A percentile compares a stretch with the other conserved stretches of the same genome.
phyloP scores from a whole-genome alignment of 2,329 filamentous ascomycete genomes.

The Fusarium multiceps region DNA sequence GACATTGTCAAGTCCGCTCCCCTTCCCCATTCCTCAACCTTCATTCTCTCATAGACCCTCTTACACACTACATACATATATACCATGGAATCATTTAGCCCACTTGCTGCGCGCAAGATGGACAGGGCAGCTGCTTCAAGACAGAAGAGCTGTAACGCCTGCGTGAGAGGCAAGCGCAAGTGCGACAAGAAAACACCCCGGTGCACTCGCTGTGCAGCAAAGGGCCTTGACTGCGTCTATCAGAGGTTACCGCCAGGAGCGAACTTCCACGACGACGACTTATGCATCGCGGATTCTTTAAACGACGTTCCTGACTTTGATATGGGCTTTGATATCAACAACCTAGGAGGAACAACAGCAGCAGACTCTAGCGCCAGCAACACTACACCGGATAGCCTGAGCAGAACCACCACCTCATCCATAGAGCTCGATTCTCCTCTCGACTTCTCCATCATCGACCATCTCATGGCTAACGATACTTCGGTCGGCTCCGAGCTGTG shows the following conservation, averaged over 20 bases:
- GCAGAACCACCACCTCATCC: conserved; percentile 30
- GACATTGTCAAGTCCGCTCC: conserved; percentile 26
- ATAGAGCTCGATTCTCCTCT: conserved; percentile 46
- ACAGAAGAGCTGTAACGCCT: conserved; percentile 63
- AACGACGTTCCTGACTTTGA: conserved; percentile 51
- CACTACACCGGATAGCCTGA: conserved; percentile 48
- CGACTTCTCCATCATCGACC: conserved; percentile 52
- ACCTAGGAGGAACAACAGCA: conserved; percentile 45
- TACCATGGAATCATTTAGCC: conserved; percentile 44
- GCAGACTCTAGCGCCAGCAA: conserved; percentile 43
- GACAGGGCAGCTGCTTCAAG: conserved; percentile 56
- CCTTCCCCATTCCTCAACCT: neutral
- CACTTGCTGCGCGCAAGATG: conserved; percentile 46
- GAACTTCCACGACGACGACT: conserved; percentile 38
- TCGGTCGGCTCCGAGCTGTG: conserved; percentile 42
- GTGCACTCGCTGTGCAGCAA: conserved; percentile 57
- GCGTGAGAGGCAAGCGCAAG: conserved; percentile 59
- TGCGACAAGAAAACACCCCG: conserved; percentile 59
- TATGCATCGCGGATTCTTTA: conserved; percentile 16
- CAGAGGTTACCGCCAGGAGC: conserved; percentile 49
- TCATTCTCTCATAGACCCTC: neutral
- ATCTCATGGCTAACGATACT: conserved; percentile 47
- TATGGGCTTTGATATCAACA: conserved; percentile 52
- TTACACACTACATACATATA: conserved; percentile 10
- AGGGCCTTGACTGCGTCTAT: conserved; percentile 57